Evolutionary conservation across 139 green algal genomes (phyloP).

Genomic region (Coelastrella sp.): DNA sequence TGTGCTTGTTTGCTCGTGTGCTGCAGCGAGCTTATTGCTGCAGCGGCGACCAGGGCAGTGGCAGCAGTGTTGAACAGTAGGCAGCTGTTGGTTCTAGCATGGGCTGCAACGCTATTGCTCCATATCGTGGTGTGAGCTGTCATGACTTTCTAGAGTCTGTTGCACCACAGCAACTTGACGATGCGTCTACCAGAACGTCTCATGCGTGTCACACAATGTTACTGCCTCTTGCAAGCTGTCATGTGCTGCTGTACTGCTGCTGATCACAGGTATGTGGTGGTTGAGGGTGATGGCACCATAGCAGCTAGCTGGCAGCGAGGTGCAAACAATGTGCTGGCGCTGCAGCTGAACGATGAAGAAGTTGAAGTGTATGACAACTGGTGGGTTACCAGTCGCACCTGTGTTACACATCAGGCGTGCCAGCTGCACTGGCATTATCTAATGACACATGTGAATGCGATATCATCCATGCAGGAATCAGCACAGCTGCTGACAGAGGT

Average conservation of each 20-base stretch:
- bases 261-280: conserved; percentile 44
- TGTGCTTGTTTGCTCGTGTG: not conserved
- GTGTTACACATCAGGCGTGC: too few relatives aligned
- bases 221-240: not conserved
- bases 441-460: too few relatives aligned
- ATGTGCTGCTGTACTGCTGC: not conserved
- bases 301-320: conserved; percentile 48
- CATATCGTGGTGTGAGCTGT: too few relatives aligned
- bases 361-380: conserved; percentile 56
- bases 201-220: not conserved
- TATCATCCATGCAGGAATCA: too few relatives aligned
- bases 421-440: too few relatives aligned
- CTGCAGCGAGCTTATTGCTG: not conserved
- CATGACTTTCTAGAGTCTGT: too few relatives aligned
- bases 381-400: not conserved
- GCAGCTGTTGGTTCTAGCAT: too few relatives aligned
- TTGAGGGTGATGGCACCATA: conserved; percentile 20
- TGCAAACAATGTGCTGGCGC: conserved; percentile 49
- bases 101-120: too few relatives aligned
- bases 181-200: not conserved
- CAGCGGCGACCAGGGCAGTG: too few relatives aligned
- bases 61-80: too few relatives aligned
- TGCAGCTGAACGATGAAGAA: conserved; percentile 46
- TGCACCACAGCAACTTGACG: not conserved
- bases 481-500: too few relatives aligned